A percentile compares a stretch with the other conserved stretches of the same genome.
Conservation (phyloP, 2,329 filamentous ascomycete species). For the Talaromyces sp. region DNA sequence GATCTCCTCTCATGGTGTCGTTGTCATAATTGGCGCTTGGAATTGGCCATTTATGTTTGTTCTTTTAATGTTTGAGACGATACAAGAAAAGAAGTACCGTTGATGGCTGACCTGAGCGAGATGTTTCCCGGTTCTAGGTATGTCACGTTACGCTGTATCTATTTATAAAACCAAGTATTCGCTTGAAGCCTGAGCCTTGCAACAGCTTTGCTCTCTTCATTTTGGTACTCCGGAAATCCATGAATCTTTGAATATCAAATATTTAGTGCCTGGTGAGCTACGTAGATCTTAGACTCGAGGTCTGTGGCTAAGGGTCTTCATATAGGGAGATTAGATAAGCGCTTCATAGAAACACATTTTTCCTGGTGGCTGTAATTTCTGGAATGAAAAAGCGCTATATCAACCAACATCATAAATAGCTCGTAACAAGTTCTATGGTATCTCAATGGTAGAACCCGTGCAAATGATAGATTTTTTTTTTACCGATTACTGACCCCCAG, state of each 20-base stretch:
- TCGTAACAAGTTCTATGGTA: conserved; percentile 5
- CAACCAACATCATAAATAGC: conserved; percentile 3
- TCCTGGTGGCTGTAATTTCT: neutral
- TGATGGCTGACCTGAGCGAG: neutral
- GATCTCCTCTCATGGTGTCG: conserved; percentile 18
- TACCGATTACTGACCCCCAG: conserved; percentile 16
- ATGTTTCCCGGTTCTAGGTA: neutral
- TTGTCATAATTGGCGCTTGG: conserved; percentile 11
- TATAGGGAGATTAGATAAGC: too few species aligned
- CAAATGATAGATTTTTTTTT: neutral
- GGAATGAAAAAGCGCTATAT: conserved; percentile 1
- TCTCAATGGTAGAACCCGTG: conserved; percentile 9
- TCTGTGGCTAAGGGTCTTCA: neutral
- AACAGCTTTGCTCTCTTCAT: neutral
- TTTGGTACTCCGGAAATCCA: neutral
- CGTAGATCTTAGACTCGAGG: neutral
- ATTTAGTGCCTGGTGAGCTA: neutral
- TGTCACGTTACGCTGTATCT: neutral
- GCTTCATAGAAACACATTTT: too few species aligned
- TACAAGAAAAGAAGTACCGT: neutral
- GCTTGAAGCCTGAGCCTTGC: neutral
- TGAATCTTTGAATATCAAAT: neutral
- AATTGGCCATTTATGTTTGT: conserved; percentile 5
- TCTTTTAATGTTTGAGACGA: conserved; percentile 5
- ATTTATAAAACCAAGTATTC: neutral